Base-by-base conservation (phyloP, 345 rosid genomes). In the Syzygium grande region DNA sequence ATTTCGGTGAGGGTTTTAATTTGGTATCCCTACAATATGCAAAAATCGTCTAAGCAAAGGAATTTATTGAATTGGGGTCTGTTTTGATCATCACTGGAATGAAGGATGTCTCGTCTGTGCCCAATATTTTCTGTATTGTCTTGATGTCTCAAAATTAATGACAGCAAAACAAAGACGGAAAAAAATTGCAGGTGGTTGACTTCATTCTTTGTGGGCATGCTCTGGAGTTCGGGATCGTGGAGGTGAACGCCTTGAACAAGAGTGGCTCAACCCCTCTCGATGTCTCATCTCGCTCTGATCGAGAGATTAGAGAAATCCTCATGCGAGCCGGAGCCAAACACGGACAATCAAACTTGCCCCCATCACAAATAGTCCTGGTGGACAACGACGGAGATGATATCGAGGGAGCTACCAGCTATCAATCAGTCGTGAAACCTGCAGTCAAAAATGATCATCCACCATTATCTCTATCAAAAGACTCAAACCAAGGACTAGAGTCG, bases 401-500 rank as follows among this genome's bases (percentile, higher is more conserved):
- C 14, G 15, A 11, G 3, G 29, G 1, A 25, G 15, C 6, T 58
- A 9, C 5, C 14, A 0, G 3, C 9, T 12, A 23, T 23, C 61
- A 9, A 56, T 23, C 6, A 23, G 2, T 3, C 9, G 61, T 4
- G 13, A 12, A 56, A 0, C 58, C 41, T 38, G 41, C 43, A 41
- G 43, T 41, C 43, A 1, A 4, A 41, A 21, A 3, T 55, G 58
- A 4, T 22, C 2, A 21, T 41, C 43, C 6, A 0, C 8, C 58
- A 54, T 54, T 0, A 54, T 21, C 25, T 7, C 11, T 4, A 41
- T 41, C 43, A 4, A 41, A 41, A 41, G 6, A 23, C 22, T 56
- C 2, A 0, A 0, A 55, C 1, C 0, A 55, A 3, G 59, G 27
- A 22, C 0, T 3, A 3, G 52, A 51, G 52, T 51, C 52, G 27